These are phyloP conservation scores for Cladosporium sp. DNA, from an alignment of 2,329 filamentous ascomycete species.

Conservation along the genomic window DNA sequence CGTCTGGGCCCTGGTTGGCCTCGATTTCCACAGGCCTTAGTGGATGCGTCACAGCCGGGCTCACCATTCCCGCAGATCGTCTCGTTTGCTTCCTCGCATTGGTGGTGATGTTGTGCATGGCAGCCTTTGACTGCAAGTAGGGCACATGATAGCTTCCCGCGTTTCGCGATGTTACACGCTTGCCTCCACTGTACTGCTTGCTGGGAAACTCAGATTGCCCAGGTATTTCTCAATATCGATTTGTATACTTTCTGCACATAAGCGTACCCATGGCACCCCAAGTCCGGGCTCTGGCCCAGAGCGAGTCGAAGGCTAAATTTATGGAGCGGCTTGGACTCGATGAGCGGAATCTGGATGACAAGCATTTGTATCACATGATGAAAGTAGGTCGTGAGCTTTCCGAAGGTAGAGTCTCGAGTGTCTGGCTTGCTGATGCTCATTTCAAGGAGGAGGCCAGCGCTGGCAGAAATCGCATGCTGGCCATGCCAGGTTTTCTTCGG, in stretches of 20 bases:
- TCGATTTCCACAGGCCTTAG: too few relatives aligned
- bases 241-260: neutral
- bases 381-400: constrained; percentile 26
- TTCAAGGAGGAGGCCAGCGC: constrained; percentile 38
- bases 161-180: too few relatives aligned
- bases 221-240: neutral
- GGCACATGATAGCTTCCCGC: too few relatives aligned
- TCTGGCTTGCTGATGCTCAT: neutral
- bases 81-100: too few relatives aligned
- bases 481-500: constrained; percentile 31
- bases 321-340: constrained; percentile 38
- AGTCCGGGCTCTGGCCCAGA: constrained; percentile 34
- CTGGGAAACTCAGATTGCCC: too few relatives aligned
- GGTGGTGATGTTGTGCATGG: too few relatives aligned
- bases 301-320: constrained; percentile 40
- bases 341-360: constrained; percentile 31
- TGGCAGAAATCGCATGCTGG: constrained; percentile 38
- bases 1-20: too few relatives aligned
- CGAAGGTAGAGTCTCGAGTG: neutral
- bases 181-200: too few relatives aligned
- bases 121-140: too few relatives aligned
- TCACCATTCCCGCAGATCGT: too few relatives aligned
- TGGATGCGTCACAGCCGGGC: too few relatives aligned
- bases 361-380: constrained; percentile 37
- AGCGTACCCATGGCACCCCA: constrained; percentile 23